Evolutionary conservation across 768 basidiomycete genomes (phyloP).

Genomic region (Pisolithus marmoratus): DNA sequence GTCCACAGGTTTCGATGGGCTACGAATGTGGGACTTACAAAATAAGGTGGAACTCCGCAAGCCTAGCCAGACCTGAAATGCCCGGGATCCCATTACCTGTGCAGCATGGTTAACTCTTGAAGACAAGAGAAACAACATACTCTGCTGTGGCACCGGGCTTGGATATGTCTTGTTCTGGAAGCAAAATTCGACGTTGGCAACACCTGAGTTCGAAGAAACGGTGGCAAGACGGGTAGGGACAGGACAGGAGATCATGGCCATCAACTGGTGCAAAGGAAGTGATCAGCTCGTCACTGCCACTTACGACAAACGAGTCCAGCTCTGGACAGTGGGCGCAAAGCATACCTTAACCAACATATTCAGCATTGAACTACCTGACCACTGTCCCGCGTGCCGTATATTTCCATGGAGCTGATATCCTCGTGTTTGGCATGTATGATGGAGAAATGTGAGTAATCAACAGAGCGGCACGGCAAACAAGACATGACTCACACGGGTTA

Average conservation of each 20-base stretch:
- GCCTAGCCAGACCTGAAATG: background rate
- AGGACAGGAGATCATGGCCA: constrained; percentile 6
- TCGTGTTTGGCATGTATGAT: constrained; percentile 3
- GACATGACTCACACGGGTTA: background rate
- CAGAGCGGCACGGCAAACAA: background rate
- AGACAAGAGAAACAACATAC: background rate
- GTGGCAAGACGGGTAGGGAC: background rate
- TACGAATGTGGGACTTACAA: constrained; percentile 6
- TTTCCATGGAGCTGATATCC: background rate
- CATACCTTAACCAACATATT: background rate
- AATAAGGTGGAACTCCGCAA: background rate
- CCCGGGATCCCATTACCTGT: constrained; percentile 5
- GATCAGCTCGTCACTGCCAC: background rate
- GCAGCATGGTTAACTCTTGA: constrained; percentile 1
- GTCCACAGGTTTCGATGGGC: background rate
- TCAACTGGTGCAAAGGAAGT: background rate
- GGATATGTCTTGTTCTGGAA: constrained; percentile 5
- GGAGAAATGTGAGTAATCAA: constrained; percentile 1
- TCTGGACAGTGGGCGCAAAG: background rate
- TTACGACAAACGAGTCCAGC: background rate
- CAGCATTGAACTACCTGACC: background rate
- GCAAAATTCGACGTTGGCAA: background rate
- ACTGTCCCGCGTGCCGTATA: background rate
- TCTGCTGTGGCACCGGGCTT: constrained; percentile 6
- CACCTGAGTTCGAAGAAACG: constrained; percentile 1